Evolutionary conservation across 352 stramenopile genomes (phyloP), one percentile per base, ranked within the genome.

Genomic region (Thalassiosira pacifica): DNA sequence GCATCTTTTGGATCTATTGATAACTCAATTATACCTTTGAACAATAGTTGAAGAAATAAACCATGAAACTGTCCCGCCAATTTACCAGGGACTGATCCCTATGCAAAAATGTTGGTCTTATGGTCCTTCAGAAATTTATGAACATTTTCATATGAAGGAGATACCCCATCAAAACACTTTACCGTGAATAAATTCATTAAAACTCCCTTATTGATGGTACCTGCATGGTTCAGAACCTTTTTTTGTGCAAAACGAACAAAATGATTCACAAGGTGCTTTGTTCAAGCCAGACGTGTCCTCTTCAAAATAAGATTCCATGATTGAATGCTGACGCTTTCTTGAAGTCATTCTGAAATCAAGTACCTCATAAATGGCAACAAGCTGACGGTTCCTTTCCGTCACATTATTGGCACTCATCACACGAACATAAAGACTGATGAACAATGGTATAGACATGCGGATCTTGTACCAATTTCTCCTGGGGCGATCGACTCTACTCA

Each of bases 401-500:
- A n/a, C 16, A n/a, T 57, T 13, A 57, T 22, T 57, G 4, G 2
- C 45, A 22, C 16, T 8, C 45, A 57, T 22, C 6, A 57, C 45
- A 57, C 45, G 45, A 57, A 57, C 45, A 57, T 57, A 57, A 22
- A 57, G 16, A 57, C 45, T 57, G 45, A 57, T 57, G 16, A 57
- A 57, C 16, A 24, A 8, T 8, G 10, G 6, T 2, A 57, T 5
- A 24, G 45, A 57, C 45, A 57, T 5, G n/a, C n/a, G 45, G n/a
- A 57, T 57, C 45, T 57, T 13, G 19, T 57, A 57, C 16, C 45
- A n/a, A n/a, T 57, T 57, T 48, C 37, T 48, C 13, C 37, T 13
- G 13, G 13, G 37, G 6, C 37, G 6, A 48, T 48, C 37, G 13
- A 88, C 87, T 2, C 16, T 26, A 2, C 84, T 88, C n/a, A 96